Conservation (phyloP, 306 rosid species). For the Vigna mungo region DNA sequence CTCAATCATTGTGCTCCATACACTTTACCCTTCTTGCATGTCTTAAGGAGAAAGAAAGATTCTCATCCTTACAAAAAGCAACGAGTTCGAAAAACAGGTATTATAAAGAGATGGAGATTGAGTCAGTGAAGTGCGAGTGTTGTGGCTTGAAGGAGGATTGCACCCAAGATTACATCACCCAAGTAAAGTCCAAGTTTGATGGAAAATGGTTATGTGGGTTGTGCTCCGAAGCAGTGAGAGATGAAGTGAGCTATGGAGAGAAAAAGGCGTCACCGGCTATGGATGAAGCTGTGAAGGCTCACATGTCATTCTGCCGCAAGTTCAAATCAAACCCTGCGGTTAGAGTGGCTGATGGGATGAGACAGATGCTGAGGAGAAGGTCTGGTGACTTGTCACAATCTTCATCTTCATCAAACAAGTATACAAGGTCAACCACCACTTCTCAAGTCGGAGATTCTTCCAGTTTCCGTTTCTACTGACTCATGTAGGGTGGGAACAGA, state of each 20-base stretch:
- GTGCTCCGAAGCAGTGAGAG: conserved; percentile 98
- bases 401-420: conserved; percentile 62
- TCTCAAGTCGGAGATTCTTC: conserved; percentile 87
- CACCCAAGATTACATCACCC: conserved; percentile 78
- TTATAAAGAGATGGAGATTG: conserved; percentile 70
- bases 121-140: conserved; percentile 90
- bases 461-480: conserved; percentile 56
- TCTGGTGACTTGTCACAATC: conserved; percentile 65
- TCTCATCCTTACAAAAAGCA: background rate
- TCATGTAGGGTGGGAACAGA: background rate
- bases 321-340: conserved; percentile 89
- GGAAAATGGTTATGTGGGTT: conserved; percentile 98
- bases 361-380: conserved; percentile 92
- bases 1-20: conserved; percentile 51
- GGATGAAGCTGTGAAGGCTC: conserved; percentile 96
- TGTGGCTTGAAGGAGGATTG: conserved; percentile 97
- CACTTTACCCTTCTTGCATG: conserved; percentile 17
- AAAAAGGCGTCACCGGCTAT: conserved; percentile 61
- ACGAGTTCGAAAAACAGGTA: background rate
- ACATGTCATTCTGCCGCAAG: conserved; percentile 95
- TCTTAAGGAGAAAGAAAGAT: conserved; percentile 39
- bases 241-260: conserved; percentile 69
- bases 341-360: conserved; percentile 95
- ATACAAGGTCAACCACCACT: conserved; percentile 64
- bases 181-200: conserved; percentile 77